A percentile compares a stretch with the other conserved stretches of the same genome.
phyloP scores from a whole-genome alignment of 2,329 filamentous ascomycete species.

The Talaromyces sp. region DNA sequence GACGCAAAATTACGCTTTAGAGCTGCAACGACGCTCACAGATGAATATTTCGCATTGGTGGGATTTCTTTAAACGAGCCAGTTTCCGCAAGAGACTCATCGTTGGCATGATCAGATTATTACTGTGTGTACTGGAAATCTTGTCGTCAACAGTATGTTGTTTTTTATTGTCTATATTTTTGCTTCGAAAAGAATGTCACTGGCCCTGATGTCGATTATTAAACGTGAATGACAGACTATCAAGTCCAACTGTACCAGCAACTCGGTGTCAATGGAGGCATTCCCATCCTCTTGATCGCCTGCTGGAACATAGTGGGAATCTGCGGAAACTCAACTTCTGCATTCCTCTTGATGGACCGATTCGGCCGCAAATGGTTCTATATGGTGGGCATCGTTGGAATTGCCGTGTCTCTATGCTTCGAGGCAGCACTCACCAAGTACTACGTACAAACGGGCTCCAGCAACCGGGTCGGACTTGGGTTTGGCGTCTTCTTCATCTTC shows the following conservation, averaged over 20 bases:
- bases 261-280: not conserved
- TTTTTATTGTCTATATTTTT: not conserved
- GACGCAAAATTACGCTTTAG: not conserved
- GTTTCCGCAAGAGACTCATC: not conserved
- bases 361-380: slow-evolving; percentile 31
- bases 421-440: not conserved
- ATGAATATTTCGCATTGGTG: not conserved
- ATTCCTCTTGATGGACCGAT: slow-evolving; percentile 29
- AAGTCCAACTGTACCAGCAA: not conserved
- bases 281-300: not conserved
- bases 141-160: not conserved
- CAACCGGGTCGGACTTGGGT: not conserved
- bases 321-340: not conserved
- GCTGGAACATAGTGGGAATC: not conserved
- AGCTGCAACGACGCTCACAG: not conserved
- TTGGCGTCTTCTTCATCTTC: not conserved
- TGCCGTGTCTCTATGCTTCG: not conserved
- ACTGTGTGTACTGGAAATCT: not conserved
- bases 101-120: not conserved
- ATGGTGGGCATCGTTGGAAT: slow-evolving; percentile 9
- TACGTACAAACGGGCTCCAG: not conserved
- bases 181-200: not conserved
- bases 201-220: not conserved
- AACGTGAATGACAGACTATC: not conserved
- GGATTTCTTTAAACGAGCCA: not conserved